Conservation (phyloP, 2,329 filamentous ascomycete species). For the Xylariaceae sp. region DNA sequence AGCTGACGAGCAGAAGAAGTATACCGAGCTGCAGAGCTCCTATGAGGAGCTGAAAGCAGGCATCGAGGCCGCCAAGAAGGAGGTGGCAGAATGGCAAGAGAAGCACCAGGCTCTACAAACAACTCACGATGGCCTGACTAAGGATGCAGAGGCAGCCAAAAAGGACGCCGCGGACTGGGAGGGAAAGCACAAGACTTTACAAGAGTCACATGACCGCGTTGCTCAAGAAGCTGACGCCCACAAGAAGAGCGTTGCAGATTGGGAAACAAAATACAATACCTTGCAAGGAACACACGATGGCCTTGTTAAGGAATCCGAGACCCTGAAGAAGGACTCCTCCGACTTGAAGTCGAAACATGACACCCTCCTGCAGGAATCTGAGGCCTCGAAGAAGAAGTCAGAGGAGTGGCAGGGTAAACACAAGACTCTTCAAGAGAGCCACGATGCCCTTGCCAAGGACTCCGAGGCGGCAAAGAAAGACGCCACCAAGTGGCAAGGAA, state of each 20-base stretch:
- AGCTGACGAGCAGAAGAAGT: slow-evolving; percentile 21
- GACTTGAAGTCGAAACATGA: slow-evolving; percentile 19
- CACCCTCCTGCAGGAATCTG: slow-evolving; percentile 18
- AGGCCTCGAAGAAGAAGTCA: slow-evolving; percentile 18
- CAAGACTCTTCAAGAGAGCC: slow-evolving; percentile 11
- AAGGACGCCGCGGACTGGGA: slow-evolving; percentile 23
- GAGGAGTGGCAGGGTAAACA: slow-evolving; percentile 19
- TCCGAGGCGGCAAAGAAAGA: slow-evolving; percentile 28
- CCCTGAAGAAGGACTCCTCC: slow-evolving; percentile 27
- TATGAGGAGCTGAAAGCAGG: slow-evolving; percentile 11
- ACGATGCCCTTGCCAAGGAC: slow-evolving; percentile 19
- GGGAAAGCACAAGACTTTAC: slow-evolving; percentile 15
- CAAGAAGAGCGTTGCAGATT: slow-evolving; percentile 20
- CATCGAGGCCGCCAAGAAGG: slow-evolving; percentile 21
- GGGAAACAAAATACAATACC: slow-evolving; percentile 17
- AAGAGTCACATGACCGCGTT: slow-evolving; percentile 7
- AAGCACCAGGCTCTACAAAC: slow-evolving; percentile 17
- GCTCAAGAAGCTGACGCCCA: slow-evolving; percentile 18
- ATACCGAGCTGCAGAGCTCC: slow-evolving; percentile 8
- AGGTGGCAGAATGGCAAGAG: slow-evolving; percentile 17
- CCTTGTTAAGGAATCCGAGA: slow-evolving; percentile 23
- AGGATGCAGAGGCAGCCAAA: slow-evolving; percentile 26
- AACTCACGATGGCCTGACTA: slow-evolving; percentile 12
- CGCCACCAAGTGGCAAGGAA: slow-evolving; percentile 19
- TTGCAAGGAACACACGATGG: slow-evolving; percentile 15